A percentile compares a stretch with the other conserved stretches of the same genome.
phyloP scores from a whole-genome alignment of 139 green algal genomes.

The Marvania coccoides region DNA sequence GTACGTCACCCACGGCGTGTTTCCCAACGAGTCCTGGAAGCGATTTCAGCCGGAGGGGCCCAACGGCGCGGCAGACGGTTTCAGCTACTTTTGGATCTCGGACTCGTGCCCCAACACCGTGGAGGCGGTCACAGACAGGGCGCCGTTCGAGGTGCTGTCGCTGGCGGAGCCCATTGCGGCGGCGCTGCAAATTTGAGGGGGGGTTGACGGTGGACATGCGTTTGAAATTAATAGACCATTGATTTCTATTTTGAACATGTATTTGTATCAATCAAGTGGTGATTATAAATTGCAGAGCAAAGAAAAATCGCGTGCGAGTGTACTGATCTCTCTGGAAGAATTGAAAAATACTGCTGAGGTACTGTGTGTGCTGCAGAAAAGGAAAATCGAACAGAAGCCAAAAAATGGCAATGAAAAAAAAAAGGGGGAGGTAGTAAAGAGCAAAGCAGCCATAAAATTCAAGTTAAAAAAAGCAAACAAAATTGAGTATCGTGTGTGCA shows the following conservation, averaged over 20 bases:
- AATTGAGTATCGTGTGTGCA: too few species aligned
- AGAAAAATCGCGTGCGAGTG: neutral
- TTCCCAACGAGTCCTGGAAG: conserved; percentile 81
- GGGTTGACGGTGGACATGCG: neutral
- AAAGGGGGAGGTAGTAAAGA: too few species aligned
- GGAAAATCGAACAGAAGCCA: too few species aligned
- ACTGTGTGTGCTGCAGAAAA: too few species aligned
- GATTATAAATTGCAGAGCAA: neutral
- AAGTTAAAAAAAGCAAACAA: too few species aligned
- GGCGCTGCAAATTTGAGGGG: conserved; percentile 79
- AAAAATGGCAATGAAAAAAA: too few species aligned
- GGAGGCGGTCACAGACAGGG: conserved; percentile 41
- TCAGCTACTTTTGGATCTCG: conserved; percentile 94
- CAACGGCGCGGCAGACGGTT: conserved; percentile 39
- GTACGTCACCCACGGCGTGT: conserved; percentile 96
- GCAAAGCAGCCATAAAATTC: too few species aligned
- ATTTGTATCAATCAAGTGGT: neutral
- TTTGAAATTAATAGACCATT: neutral
- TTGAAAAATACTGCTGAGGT: too few species aligned
- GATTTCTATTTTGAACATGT: neutral
- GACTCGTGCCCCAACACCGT: conserved; percentile 88
- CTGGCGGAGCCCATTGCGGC: conserved; percentile 81
- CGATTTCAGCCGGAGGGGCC: conserved; percentile 48
- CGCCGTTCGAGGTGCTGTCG: conserved; percentile 88
- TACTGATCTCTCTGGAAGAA: too few species aligned